These are phyloP conservation scores for Bruguiera hainesii DNA, from an alignment of 441 rosid species.

Conservation along the genomic window DNA sequence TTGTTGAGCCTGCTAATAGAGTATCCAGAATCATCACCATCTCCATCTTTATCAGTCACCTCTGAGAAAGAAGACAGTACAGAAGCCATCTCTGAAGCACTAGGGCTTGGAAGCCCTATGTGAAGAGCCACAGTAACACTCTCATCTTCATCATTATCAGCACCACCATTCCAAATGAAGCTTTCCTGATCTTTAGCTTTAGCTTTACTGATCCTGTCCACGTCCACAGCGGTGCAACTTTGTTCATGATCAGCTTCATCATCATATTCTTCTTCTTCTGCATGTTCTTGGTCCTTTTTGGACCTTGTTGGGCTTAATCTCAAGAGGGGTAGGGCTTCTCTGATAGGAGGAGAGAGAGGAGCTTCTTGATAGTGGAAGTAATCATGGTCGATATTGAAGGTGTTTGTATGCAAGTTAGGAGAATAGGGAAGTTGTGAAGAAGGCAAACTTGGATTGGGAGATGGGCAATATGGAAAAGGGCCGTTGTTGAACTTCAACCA, in stretches of 20 bases:
- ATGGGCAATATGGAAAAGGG: constrained; percentile 35
- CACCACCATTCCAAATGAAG: constrained; percentile 10
- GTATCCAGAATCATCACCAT: constrained; percentile 26
- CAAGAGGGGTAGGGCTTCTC: constrained; percentile 82
- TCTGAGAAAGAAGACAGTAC: constrained; percentile 25
- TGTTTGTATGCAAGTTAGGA: constrained; percentile 25
- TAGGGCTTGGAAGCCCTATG: constrained; percentile 54
- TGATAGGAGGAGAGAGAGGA: constrained; percentile 86
- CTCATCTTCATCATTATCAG: constrained; percentile 30
- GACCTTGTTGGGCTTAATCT: constrained; percentile 63
- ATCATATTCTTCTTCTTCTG: constrained; percentile 28
- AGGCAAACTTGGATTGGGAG: constrained; percentile 23
- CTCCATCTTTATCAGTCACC: constrained; percentile 24
- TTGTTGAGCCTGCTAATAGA: constrained; percentile 30
- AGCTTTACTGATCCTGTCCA: constrained; percentile 38
- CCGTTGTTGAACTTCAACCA: constrained; percentile 43
- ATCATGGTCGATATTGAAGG: constrained; percentile 2
- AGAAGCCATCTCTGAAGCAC: constrained; percentile 18
- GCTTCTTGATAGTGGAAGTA: constrained; percentile 28
- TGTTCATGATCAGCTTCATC: constrained; percentile 32
- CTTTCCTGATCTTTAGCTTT: constrained; percentile 29
- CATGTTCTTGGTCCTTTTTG: constrained; percentile 16
- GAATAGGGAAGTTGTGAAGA: constrained; percentile 12
- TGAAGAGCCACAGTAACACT: constrained; percentile 44
- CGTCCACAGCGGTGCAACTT: constrained; percentile 51